Evolutionary conservation across 192 early-diverging fungal species (phyloP).

Genomic region (Coemansia sp.): DNA sequence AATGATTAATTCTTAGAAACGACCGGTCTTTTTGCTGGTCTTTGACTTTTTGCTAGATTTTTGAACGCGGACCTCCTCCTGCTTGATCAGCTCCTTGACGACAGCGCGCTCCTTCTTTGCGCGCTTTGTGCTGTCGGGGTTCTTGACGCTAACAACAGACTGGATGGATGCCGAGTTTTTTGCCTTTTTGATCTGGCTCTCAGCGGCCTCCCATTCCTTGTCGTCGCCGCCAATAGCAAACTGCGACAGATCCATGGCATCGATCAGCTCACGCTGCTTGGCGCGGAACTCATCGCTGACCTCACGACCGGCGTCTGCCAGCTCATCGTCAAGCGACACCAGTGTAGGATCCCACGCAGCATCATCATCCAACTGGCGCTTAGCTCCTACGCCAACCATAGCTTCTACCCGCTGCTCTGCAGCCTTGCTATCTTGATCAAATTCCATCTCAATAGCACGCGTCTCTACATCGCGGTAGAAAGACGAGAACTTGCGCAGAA

Average conservation of each 20-base stretch:
- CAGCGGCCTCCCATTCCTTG: slow-evolving; percentile 73
- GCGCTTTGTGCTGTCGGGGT: slow-evolving; percentile 59
- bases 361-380: slow-evolving; percentile 60
- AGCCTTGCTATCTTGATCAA: slow-evolving; percentile 21
- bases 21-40: slow-evolving; percentile 46
- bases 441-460: slow-evolving; percentile 25
- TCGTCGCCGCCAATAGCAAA: slow-evolving; percentile 70
- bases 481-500: slow-evolving; percentile 79
- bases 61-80: slow-evolving; percentile 27
- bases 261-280: slow-evolving; percentile 80
- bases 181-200: slow-evolving; percentile 66
- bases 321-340: slow-evolving; percentile 78
- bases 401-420: slow-evolving; percentile 5
- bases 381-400: slow-evolving; percentile 19
- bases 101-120: slow-evolving; percentile 39
- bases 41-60: slow-evolving; percentile 43
- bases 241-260: slow-evolving; percentile 72
- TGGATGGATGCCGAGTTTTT: slow-evolving; percentile 44
- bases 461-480: slow-evolving; percentile 66
- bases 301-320: slow-evolving; percentile 79
- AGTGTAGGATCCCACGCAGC: slow-evolving; percentile 83
- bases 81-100: slow-evolving; percentile 25
- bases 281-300: slow-evolving; percentile 62
- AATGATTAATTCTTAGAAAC: slow-evolving; percentile 15
- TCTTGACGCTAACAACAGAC: slow-evolving; percentile 75